Evolutionary conservation across 2,329 filamentous ascomycete genomes (phyloP).

Genomic region (Talaromyces sp.): DNA sequence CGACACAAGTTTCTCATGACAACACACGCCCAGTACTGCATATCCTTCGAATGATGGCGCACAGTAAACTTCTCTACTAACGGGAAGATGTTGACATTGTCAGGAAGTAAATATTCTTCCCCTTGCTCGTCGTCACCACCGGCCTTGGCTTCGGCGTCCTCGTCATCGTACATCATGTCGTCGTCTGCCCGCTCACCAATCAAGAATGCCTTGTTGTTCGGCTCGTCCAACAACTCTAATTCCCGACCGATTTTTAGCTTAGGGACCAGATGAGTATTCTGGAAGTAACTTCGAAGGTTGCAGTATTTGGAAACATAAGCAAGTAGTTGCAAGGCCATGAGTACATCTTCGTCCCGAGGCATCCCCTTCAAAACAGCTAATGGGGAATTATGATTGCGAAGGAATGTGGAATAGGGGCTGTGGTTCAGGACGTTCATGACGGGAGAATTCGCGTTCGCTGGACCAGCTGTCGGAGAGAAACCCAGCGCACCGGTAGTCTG

Average conservation of each 20-base stretch:
- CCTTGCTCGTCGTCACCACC: constrained; percentile 60
- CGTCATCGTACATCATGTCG: neutral
- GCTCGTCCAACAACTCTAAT: constrained; percentile 70
- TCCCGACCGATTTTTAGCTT: constrained; percentile 85
- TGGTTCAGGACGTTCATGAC: constrained; percentile 52
- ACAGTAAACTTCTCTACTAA: constrained; percentile 98
- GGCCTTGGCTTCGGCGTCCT: neutral
- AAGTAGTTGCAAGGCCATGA: constrained; percentile 94
- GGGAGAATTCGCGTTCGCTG: constrained; percentile 65
- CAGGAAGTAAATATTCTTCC: constrained; percentile 83
- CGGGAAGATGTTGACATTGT: constrained; percentile 98
- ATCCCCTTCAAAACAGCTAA: constrained; percentile 79
- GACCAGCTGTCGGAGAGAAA: constrained; percentile 62
- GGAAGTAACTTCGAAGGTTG: constrained; percentile 91
- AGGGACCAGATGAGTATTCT: constrained; percentile 88
- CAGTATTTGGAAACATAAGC: constrained; percentile 99
- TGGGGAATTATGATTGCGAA: constrained; percentile 68
- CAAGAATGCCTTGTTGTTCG: constrained; percentile 42
- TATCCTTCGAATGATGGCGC: constrained; percentile 87
- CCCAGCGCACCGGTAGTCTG: constrained; percentile 65
- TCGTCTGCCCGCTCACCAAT: constrained; percentile 24
- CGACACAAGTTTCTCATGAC: constrained; percentile 98
- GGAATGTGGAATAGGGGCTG: constrained; percentile 70
- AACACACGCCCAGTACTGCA: constrained; percentile 99
- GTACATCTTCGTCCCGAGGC: constrained; percentile 93